Percentiles rank a stretch among this genome's conserved stretches.
These are phyloP conservation scores for Madurella fahalii DNA, from an alignment of 2,329 filamentous ascomycete genomes.

Conservation along the genomic window DNA sequence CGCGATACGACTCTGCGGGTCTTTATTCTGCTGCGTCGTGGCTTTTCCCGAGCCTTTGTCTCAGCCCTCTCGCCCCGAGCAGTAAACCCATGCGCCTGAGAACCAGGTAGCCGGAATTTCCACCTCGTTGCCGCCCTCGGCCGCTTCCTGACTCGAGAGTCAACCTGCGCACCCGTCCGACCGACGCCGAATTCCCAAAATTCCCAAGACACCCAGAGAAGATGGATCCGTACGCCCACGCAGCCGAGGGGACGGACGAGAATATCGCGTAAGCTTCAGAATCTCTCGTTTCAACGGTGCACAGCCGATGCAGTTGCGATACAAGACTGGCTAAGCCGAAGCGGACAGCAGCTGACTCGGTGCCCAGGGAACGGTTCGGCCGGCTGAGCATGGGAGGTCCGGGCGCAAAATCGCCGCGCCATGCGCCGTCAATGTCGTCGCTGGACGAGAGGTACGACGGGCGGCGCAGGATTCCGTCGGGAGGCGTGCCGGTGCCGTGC, in stretches of 20 bases:
- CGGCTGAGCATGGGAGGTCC: not conserved
- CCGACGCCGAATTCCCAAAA: not conserved
- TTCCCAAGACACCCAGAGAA: not conserved
- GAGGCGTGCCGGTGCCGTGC: slow-evolving; percentile 9
- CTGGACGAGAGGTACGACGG: slow-evolving; percentile 17
- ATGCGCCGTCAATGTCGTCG: slow-evolving; percentile 5
- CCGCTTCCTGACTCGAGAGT: not conserved
- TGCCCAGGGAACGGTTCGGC: slow-evolving; percentile 3
- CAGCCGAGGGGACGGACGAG: slow-evolving; percentile 8
- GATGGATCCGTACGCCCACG: slow-evolving; percentile 9
- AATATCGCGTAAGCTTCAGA: slow-evolving; percentile 12
- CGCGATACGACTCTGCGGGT: not conserved
- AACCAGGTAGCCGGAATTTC: not conserved
- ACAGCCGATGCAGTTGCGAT: no score
- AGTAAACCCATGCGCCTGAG: not conserved
- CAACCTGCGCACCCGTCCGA: not conserved
- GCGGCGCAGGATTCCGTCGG: slow-evolving; percentile 8
- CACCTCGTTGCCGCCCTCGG: not conserved
- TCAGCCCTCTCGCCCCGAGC: not conserved
- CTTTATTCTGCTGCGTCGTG: slow-evolving; percentile 5
- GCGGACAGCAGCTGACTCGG: slow-evolving; percentile 1
- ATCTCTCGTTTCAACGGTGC: not conserved
- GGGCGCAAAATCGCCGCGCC: slow-evolving; percentile 5
- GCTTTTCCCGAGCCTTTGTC: slow-evolving; percentile 4
- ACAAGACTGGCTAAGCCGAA: no score